phyloP scores from a whole-genome alignment of 2,329 filamentous ascomycete species.

The Escovopsis weberi region DNA sequence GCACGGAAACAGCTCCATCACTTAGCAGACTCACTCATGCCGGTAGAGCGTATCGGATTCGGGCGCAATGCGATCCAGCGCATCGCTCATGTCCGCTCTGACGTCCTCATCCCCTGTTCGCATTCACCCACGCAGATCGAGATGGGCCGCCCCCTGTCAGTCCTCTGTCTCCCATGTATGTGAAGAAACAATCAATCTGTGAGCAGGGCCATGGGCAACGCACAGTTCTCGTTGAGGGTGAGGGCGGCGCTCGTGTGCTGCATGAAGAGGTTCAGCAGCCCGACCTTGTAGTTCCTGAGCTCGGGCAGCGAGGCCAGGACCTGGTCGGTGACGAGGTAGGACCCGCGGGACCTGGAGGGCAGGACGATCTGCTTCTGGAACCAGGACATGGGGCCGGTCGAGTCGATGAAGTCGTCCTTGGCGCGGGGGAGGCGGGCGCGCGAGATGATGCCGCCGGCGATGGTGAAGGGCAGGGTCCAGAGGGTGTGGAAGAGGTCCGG shows the following conservation, averaged over 20 bases:
- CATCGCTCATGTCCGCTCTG: conserved; percentile 85
- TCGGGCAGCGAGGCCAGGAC: conserved; percentile 62
- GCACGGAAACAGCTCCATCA: neutral
- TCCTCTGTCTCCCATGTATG: neutral
- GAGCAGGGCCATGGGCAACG: conserved; percentile 16
- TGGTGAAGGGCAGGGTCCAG: conserved; percentile 31
- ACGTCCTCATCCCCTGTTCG: conserved; percentile 55
- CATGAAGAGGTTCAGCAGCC: conserved; percentile 76
- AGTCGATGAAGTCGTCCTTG: conserved; percentile 6
- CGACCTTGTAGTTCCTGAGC: conserved; percentile 69
- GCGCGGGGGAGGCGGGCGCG: conserved; percentile 17
- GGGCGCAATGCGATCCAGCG: conserved; percentile 78
- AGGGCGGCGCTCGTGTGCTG: conserved; percentile 92
- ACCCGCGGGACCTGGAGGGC: conserved; percentile 62
- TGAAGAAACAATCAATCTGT: conserved; percentile 20
- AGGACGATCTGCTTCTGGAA: conserved; percentile 75
- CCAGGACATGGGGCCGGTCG: conserved; percentile 48
- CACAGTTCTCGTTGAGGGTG: conserved; percentile 80
- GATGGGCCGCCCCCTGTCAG: neutral
- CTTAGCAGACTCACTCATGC: conserved; percentile 34
- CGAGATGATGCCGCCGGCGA: conserved; percentile 19
- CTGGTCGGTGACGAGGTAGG: conserved; percentile 76
- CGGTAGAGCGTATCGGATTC: conserved; percentile 66
- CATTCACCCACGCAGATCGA: neutral
- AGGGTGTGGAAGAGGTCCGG: conserved; percentile 37